phyloP scores from a whole-genome alignment of 352 stramenopile species.

The Thraustochytrium striatum region DNA sequence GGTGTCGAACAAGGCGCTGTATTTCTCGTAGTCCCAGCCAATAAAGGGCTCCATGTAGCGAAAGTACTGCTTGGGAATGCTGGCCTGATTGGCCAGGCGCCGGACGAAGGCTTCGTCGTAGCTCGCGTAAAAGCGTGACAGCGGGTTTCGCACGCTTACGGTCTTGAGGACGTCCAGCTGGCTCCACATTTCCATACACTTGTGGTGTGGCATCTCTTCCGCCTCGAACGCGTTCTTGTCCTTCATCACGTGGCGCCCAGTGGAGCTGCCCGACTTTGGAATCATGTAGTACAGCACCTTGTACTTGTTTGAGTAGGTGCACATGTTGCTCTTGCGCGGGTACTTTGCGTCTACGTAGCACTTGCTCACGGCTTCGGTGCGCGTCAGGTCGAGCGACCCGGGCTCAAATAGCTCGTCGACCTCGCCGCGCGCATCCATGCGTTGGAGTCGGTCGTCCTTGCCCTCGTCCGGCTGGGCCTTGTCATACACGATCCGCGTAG shows the following conservation, averaged over 20 bases:
- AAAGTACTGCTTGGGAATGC: background rate
- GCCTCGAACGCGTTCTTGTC: background rate
- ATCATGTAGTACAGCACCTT: conserved; percentile 3
- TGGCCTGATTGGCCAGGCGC: background rate
- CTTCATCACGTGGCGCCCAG: conserved; percentile 8
- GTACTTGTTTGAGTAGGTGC: too few relatives aligned
- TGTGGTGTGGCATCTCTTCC: background rate
- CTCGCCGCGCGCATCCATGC: too few relatives aligned
- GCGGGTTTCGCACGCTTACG: background rate
- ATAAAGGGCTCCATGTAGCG: conserved; percentile 2
- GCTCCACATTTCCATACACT: background rate
- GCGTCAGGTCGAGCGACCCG: background rate
- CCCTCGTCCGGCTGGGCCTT: too few relatives aligned
- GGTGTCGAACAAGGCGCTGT: background rate
- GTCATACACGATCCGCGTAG: too few relatives aligned
- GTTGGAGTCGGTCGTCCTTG: too few relatives aligned
- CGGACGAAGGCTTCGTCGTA: conserved; percentile 8
- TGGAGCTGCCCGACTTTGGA: conserved; percentile 14
- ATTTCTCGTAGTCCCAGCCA: background rate
- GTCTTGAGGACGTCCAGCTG: background rate
- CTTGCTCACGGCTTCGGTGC: background rate
- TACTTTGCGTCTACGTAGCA: background rate
- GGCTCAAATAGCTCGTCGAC: too few relatives aligned
- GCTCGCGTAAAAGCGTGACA: background rate
- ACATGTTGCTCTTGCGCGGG: too few relatives aligned